phyloP scores from a whole-genome alignment of 768 basidiomycete genomes.

The Hydnomerulius pinastri region DNA sequence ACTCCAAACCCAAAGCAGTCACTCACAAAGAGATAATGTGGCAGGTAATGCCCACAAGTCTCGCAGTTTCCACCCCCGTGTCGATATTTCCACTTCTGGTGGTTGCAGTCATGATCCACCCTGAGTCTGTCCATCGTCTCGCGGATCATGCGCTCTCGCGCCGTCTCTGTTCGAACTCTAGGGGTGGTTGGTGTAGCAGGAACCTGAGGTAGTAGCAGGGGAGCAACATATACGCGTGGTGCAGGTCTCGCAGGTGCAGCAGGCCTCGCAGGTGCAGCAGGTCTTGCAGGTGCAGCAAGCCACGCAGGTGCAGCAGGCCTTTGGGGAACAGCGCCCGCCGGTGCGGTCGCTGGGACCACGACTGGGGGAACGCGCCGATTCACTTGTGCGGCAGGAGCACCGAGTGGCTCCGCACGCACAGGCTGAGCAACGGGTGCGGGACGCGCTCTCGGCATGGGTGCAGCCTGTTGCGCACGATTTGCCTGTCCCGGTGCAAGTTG shows the following conservation, averaged over 20 bases:
- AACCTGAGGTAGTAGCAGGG: background rate
- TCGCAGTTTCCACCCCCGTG: slow-evolving; percentile 48
- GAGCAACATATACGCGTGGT: background rate
- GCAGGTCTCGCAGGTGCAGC: background rate
- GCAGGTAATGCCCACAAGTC: slow-evolving; percentile 43
- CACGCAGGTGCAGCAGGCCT: background rate
- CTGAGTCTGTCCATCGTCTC: slow-evolving; percentile 42
- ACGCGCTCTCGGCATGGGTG: slow-evolving; percentile 13
- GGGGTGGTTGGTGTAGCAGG: background rate
- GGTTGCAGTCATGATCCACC: slow-evolving; percentile 54
- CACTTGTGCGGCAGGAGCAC: background rate
- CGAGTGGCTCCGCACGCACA: background rate
- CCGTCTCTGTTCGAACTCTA: background rate
- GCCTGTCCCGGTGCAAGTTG: slow-evolving; percentile 34
- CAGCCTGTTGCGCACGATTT: slow-evolving; percentile 33
- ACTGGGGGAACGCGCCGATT: background rate
- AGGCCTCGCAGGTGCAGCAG: background rate
- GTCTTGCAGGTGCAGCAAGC: background rate
- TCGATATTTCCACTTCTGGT: slow-evolving; percentile 46
- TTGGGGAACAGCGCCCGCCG: too few relatives aligned
- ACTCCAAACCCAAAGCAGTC: background rate
- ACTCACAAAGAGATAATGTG: slow-evolving; percentile 52
- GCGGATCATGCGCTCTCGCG: slow-evolving; percentile 25
- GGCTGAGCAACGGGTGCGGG: slow-evolving; percentile 1
- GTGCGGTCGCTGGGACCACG: background rate